Evolutionary conservation across 148 eudicot species (phyloP), one percentile per base, ranked within the genome.

Genomic region (Rheum nobile): DNA sequence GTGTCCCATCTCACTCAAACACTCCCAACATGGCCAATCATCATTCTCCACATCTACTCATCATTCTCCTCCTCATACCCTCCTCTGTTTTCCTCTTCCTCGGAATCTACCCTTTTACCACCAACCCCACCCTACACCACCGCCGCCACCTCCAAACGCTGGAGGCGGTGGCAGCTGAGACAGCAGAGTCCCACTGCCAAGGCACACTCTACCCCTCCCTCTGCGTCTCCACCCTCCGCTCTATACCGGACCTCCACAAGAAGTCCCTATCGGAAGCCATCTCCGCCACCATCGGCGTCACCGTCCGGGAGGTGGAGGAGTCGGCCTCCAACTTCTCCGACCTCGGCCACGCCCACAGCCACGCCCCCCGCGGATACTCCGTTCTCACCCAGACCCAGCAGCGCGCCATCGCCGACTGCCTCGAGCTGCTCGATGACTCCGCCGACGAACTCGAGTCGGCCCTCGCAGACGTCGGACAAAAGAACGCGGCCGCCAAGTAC

Each of bases 121-220:
- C 43, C 42, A 4, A 24, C 73, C 19, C 73, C 47, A 10, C 73
- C 41, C 32, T n/a, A 9, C 16, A 47, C 54, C 90, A 88, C 47
- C 12, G 75, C 54, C 80, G 71, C 46, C 75, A 84, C 76, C 76
- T 83, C 70, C 88, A 83, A 37, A 2, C 16, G 1, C 12, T 14
- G 52, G 52, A 14, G 57, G 24, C 0, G 54, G 54, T 22, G 22
- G 31, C 50, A 1, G 39, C 44, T n/a, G n/a, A n/a, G n/a, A n/a
- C n/a, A 1, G 96, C 98, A 6, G 29, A 44, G 0, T 63, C 87
- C 1, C 63, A 79, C 16, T 94, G 98, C 73, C 71, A 83, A 19
- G 97, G 87, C 77, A 88, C 98, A 9, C 83, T 86, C 8, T 85
- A 89, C 82, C 83, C 76, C 0, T 83, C 86, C 21, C 91, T 91